Evolutionary conservation across 1,284 basidiomycete species (phyloP).

Genomic region (Hemileia vastatrix): DNA sequence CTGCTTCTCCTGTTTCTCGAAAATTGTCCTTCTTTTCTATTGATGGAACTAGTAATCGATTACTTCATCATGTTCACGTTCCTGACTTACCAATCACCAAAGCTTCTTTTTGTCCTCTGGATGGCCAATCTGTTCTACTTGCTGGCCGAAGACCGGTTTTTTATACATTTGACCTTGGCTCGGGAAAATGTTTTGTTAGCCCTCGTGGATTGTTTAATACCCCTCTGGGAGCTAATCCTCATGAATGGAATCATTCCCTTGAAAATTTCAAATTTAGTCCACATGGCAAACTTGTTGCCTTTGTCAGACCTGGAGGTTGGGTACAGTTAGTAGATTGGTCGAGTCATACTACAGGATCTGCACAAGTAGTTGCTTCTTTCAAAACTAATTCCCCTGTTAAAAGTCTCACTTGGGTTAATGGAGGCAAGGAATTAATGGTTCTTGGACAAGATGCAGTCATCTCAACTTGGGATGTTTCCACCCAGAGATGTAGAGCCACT

Average conservation of each 20-base stretch:
- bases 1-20: slow-evolving; percentile 58
- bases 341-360: slow-evolving; percentile 54
- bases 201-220: slow-evolving; percentile 57
- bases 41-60: slow-evolving; percentile 82
- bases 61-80: slow-evolving; percentile 83
- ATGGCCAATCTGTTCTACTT: slow-evolving; percentile 56
- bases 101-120: slow-evolving; percentile 68
- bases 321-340: slow-evolving; percentile 89
- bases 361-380: slow-evolving; percentile 72
- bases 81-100: slow-evolving; percentile 70
- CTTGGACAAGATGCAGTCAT: slow-evolving; percentile 74
- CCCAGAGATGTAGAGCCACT: slow-evolving; percentile 60
- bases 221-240: too few relatives aligned
- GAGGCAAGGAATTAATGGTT: slow-evolving; percentile 55
- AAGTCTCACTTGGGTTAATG: slow-evolving; percentile 63
- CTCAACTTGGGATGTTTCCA: slow-evolving; percentile 82
- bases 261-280: slow-evolving; percentile 45
- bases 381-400: slow-evolving; percentile 66
- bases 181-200: slow-evolving; percentile 51
- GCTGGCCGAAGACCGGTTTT: slow-evolving; percentile 84
- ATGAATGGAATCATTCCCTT: too few relatives aligned
- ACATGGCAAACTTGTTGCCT: slow-evolving; percentile 67
- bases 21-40: slow-evolving; percentile 45
- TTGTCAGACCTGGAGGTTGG: slow-evolving; percentile 74
- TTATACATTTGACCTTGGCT: slow-evolving; percentile 82